Conservation (phyloP, 371 early-diverging fungal species). For the Saksenaea vasiformis region DNA sequence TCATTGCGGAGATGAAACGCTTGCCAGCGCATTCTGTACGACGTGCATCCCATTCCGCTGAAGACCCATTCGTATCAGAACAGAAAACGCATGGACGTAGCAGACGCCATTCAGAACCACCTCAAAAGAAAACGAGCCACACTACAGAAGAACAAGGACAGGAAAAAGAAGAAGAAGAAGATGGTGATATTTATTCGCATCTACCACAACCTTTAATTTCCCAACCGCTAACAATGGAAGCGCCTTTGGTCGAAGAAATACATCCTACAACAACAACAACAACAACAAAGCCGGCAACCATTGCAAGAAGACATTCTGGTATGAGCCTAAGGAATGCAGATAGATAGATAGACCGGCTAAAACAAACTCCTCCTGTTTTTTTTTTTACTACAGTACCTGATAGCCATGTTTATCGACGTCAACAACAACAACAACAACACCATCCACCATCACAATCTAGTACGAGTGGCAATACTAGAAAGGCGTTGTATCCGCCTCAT, state of each 20-base stretch:
- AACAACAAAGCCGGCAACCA: too few relatives aligned
- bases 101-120: slow-evolving; percentile 36
- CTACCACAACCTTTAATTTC: background rate
- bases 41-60: background rate
- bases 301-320: slow-evolving; percentile 1
- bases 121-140: slow-evolving; percentile 4
- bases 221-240: background rate
- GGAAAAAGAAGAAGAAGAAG: background rate
- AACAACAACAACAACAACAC: background rate
- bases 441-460: background rate
- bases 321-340: background rate
- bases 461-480: slow-evolving; percentile 4
- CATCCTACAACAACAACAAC: too few relatives aligned
- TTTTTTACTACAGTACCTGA: too few relatives aligned
- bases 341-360: too few relatives aligned
- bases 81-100: background rate
- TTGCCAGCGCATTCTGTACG: slow-evolving; percentile 18
- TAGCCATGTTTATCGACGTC: background rate
- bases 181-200: background rate
- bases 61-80: background rate
- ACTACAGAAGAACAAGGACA: background rate
- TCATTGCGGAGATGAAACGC: slow-evolving; percentile 41
- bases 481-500: slow-evolving; percentile 30
- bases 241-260: background rate
- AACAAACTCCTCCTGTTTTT: too few relatives aligned